A percentile compares a stretch with the other conserved stretches of the same genome.
Evolutionary conservation across 768 basidiomycete genomes (phyloP).

Genomic region (Leccinum incarnatum): DNA sequence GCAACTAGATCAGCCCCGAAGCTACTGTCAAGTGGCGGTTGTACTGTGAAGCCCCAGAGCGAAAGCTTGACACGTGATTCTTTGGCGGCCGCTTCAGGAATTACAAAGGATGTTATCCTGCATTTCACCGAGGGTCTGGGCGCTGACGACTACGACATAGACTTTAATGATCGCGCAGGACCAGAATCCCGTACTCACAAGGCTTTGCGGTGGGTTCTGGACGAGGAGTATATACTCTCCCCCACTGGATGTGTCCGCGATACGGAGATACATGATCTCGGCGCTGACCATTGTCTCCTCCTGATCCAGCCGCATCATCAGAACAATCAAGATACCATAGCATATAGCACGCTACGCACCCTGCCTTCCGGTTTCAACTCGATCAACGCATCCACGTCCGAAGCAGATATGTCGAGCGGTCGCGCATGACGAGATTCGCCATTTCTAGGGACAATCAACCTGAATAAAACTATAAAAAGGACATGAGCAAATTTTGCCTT

Average conservation of each 20-base stretch:
- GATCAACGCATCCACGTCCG: slow-evolving; percentile 59
- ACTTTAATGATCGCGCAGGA: slow-evolving; percentile 2
- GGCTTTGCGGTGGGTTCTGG: slow-evolving; percentile 52
- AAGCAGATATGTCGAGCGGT: slow-evolving; percentile 57
- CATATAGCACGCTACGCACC: slow-evolving; percentile 39
- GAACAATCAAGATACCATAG: background rate
- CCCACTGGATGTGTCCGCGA: slow-evolving; percentile 46
- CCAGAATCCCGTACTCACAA: slow-evolving; percentile 44
- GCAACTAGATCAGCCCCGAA: slow-evolving; percentile 59
- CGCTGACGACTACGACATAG: slow-evolving; percentile 37
- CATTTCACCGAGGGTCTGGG: slow-evolving; percentile 57
- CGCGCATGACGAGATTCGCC: slow-evolving; percentile 29
- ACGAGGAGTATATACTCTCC: slow-evolving; percentile 43
- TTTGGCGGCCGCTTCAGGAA: slow-evolving; percentile 65
- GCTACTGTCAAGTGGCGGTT: slow-evolving; percentile 55
- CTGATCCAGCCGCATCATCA: slow-evolving; percentile 34
- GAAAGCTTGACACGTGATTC: slow-evolving; percentile 71
- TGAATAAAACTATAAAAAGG: slow-evolving; percentile 34
- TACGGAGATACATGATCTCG: slow-evolving; percentile 56
- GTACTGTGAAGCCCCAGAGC: slow-evolving; percentile 62
- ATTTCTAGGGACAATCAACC: slow-evolving; percentile 50
- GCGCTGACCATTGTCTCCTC: slow-evolving; percentile 69
- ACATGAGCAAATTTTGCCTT: background rate
- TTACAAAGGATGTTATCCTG: slow-evolving; percentile 61
- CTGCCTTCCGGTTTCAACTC: slow-evolving; percentile 71